Percentiles rank a stretch among this genome's conserved stretches.
phyloP scores from a whole-genome alignment of 2,329 filamentous ascomycete genomes.

The Monosporascus cannonballus region DNA sequence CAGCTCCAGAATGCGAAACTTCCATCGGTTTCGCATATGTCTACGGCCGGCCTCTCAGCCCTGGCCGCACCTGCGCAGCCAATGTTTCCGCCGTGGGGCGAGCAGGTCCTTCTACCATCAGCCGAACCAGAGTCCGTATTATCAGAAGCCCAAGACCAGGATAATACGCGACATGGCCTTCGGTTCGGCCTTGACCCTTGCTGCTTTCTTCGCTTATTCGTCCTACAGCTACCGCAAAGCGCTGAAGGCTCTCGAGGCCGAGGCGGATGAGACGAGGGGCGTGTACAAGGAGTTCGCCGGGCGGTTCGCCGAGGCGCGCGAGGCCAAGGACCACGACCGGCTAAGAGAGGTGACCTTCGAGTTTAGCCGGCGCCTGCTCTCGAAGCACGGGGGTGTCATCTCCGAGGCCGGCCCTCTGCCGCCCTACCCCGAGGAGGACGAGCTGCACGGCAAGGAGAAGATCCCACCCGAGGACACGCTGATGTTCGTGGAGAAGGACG shows the following conservation, averaged over 20 bases:
- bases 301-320: conserved; percentile 6
- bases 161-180: conserved; percentile 9
- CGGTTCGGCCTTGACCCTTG: conserved; percentile 5
- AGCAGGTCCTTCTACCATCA: background rate
- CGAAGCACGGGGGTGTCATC: background rate
- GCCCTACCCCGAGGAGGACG: conserved; percentile 5
- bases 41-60: background rate
- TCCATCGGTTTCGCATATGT: background rate
- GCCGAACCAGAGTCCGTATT: background rate
- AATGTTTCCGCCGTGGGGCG: background rate
- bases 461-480: conserved; percentile 12
- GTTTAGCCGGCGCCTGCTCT: background rate
- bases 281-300: background rate
- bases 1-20: background rate
- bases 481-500: conserved; percentile 6
- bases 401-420: conserved; percentile 10
- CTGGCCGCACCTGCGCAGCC: background rate
- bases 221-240: conserved; percentile 1
- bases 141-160: background rate
- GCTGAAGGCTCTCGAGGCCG: background rate
- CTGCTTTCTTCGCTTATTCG: conserved; percentile 1
- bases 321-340: conserved; percentile 4
- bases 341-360: conserved; percentile 7
- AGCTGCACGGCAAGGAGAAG: conserved; percentile 6
- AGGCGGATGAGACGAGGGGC: background rate